phyloP scores from a whole-genome alignment of 148 eudicot species.

The Polygonum aviculare region DNA sequence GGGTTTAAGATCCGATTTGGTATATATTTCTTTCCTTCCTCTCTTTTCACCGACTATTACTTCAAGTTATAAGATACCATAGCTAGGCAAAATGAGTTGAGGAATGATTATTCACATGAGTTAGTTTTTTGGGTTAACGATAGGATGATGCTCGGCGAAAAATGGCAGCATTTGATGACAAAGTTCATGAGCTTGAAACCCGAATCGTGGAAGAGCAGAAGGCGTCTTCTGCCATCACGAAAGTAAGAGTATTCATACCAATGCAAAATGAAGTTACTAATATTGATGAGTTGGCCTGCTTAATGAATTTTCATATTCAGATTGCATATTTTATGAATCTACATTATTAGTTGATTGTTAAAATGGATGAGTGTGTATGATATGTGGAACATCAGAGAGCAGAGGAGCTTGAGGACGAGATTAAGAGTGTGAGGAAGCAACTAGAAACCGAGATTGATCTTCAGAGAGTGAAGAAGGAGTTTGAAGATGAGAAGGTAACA shows the following conservation, averaged over 20 bases:
- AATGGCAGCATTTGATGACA: constrained; percentile 60
- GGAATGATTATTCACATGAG: not conserved
- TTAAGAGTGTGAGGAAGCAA: constrained; percentile 38
- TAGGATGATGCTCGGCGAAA: constrained; percentile 87
- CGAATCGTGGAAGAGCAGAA: constrained; percentile 52
- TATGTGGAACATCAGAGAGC: constrained; percentile 32
- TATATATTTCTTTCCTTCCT: constrained; percentile 24
- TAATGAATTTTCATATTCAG: not conserved
- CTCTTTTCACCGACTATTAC: not conserved
- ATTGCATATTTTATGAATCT: not conserved
- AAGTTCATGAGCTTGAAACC: constrained; percentile 69
- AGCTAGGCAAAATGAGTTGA: too few species aligned
- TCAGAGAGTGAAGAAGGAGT: constrained; percentile 26
- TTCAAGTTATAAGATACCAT: not conserved
- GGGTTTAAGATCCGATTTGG: constrained; percentile 70
- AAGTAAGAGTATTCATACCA: constrained; percentile 24
- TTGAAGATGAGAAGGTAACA: constrained; percentile 79
- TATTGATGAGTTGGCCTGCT: not conserved
- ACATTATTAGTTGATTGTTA: too few species aligned
- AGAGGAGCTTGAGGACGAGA: constrained; percentile 67
- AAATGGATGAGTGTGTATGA: not conserved
- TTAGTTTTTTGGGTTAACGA: not conserved
- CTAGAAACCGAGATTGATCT: not conserved
- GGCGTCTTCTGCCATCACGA: constrained; percentile 34
- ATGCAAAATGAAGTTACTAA: not conserved